These are phyloP conservation scores for Ustilago loliicola DNA, from an alignment of 1,284 basidiomycete species.

Conservation along the genomic window DNA sequence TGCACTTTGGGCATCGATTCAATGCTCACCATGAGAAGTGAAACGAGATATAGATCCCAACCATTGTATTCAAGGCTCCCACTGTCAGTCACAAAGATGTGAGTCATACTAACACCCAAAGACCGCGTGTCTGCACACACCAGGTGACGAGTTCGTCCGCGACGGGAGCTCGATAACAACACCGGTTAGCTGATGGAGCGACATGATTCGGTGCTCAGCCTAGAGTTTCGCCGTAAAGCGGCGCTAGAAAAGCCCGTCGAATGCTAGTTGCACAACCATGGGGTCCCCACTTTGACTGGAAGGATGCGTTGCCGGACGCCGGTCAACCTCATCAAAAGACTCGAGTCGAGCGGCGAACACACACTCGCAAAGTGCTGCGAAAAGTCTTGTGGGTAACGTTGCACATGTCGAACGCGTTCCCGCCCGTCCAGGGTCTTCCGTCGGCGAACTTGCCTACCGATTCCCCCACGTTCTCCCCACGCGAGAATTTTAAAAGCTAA, in stretches of 20 bases:
- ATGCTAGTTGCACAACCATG: not conserved
- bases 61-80: no score
- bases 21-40: no score
- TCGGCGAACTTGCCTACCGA: not conserved
- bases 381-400: slow-evolving; percentile 1
- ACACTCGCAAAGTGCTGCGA: not conserved
- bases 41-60: no score
- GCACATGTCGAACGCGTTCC: not conserved
- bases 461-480: slow-evolving; percentile 9
- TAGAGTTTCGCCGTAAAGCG: slow-evolving; percentile 5
- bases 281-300: not conserved
- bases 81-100: not conserved
- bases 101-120: not conserved
- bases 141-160: not conserved
- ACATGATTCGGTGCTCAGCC: not conserved
- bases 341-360: not conserved
- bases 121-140: not conserved
- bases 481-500: slow-evolving; percentile 1
- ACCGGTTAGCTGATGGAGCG: not conserved
- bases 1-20: no score
- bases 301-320: not conserved
- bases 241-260: not conserved
- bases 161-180: not conserved
- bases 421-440: not conserved
- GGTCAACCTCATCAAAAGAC: not conserved